Evolutionary conservation across 495 filamentous ascomycete genomes (phyloP).

Genomic region (Cairneyella variabilis): DNA sequence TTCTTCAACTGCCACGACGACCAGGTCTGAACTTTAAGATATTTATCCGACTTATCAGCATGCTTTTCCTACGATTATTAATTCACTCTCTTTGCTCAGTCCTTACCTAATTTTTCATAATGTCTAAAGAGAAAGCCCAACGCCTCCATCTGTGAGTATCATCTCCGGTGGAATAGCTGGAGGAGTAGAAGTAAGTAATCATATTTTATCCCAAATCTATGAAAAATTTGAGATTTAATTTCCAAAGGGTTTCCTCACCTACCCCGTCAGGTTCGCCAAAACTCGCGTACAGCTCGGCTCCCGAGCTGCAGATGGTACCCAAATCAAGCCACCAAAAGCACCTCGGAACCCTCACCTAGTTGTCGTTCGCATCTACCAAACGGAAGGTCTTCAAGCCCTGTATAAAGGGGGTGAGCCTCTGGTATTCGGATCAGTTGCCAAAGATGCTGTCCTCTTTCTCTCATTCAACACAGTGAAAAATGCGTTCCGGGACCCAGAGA

Average conservation of each 20-base stretch:
- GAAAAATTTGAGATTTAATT: too few relatives aligned
- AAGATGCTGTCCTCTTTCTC: slow-evolving; percentile 64
- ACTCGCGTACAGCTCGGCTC: slow-evolving; percentile 26
- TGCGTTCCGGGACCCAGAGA: slow-evolving; percentile 51
- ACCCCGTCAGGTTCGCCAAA: slow-evolving; percentile 24
- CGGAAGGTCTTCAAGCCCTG: slow-evolving; percentile 52
- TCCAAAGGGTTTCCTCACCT: slow-evolving; percentile 14
- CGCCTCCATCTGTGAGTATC: slow-evolving; percentile 5
- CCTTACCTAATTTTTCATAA: too few relatives aligned
- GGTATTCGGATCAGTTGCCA: slow-evolving; percentile 41
- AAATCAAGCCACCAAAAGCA: not conserved
- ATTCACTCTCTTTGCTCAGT: too few relatives aligned
- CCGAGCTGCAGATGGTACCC: not conserved
- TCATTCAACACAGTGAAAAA: slow-evolving; percentile 63
- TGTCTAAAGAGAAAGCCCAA: too few relatives aligned
- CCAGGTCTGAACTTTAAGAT: too few relatives aligned
- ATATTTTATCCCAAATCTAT: too few relatives aligned
- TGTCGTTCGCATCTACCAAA: slow-evolving; percentile 16
- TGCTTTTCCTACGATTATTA: too few relatives aligned
- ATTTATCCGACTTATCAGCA: too few relatives aligned
- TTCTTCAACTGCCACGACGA: too few relatives aligned
- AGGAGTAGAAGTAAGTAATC: too few relatives aligned
- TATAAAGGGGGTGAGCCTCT: slow-evolving; percentile 54
- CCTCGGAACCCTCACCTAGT: slow-evolving; percentile 48
- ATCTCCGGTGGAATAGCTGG: slow-evolving; percentile 22